Percentiles rank a stretch among this genome's conserved stretches.
Conservation (phyloP, 176 grass and related monocot species). For the Ampelocalamus luodianensis region DNA sequence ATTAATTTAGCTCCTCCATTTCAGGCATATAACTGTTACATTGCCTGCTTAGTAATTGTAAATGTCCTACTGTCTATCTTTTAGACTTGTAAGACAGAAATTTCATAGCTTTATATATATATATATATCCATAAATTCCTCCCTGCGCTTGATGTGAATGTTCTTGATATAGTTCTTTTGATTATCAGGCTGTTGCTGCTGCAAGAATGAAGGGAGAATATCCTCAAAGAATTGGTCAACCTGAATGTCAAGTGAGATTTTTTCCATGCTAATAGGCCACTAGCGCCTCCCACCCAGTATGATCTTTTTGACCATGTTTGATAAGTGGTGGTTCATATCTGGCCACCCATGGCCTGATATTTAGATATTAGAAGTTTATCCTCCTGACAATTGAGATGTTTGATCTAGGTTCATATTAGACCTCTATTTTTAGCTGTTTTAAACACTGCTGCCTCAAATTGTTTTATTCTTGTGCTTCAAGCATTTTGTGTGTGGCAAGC, state of each 20-base stretch:
- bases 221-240: conserved; percentile 80
- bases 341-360: background rate
- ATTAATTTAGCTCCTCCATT: conserved; percentile 5
- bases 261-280: background rate
- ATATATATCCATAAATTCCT: too few species aligned
- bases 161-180: conserved; percentile 42
- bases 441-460: background rate
- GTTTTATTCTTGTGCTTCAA: conserved; percentile 18
- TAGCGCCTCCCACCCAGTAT: background rate
- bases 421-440: conserved; percentile 9
- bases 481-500: background rate
- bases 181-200: conserved; percentile 76
- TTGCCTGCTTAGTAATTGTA: background rate
- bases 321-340: conserved; percentile 9
- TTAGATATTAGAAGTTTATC: background rate
- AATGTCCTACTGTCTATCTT: background rate
- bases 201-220: conserved; percentile 89
- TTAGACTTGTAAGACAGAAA: background rate
- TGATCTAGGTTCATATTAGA: background rate
- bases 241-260: conserved; percentile 82
- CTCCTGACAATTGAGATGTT: background rate
- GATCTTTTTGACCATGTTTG: conserved; percentile 2
- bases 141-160: conserved; percentile 28
- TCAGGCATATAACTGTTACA: background rate
- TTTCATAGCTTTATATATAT: background rate